Percentiles rank a stretch among this genome's conserved stretches.
Conservation (phyloP, 1,139 yeast genomes). For the Meyerozyma smithsonii region DNA sequence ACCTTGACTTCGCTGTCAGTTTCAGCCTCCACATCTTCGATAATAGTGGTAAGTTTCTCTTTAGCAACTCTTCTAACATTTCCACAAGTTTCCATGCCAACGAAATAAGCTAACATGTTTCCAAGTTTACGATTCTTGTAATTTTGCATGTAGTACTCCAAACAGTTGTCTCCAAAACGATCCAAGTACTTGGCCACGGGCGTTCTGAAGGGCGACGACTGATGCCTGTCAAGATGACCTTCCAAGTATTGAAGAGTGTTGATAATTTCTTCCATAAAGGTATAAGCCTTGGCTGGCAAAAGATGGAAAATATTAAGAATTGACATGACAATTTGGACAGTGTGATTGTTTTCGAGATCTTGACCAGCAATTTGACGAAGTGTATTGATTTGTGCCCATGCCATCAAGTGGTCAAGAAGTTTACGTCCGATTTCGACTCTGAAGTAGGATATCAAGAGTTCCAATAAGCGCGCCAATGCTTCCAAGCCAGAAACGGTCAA, state of each 20-base stretch:
- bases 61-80: conserved; percentile 53
- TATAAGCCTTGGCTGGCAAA: conserved; percentile 86
- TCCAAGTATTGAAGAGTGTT: conserved; percentile 75
- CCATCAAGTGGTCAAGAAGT: conserved; percentile 85
- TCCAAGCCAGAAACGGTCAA: conserved; percentile 86
- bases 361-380: conserved; percentile 67
- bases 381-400: conserved; percentile 90
- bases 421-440: conserved; percentile 96
- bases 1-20: conserved; percentile 51
- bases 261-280: conserved; percentile 84
- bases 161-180: conserved; percentile 73
- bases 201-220: conserved; percentile 83
- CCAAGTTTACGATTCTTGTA: conserved; percentile 69
- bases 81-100: conserved; percentile 53
- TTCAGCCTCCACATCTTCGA: conserved; percentile 40
- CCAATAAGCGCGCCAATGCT: conserved; percentile 83
- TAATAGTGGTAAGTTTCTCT: conserved; percentile 41
- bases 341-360: conserved; percentile 73
- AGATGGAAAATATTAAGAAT: conserved; percentile 88
- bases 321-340: conserved; percentile 83
- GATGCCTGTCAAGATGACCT: conserved; percentile 78
- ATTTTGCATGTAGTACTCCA: conserved; percentile 65
- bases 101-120: conserved; percentile 57
- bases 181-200: conserved; percentile 87
- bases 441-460: conserved; percentile 84